phyloP scores from a whole-genome alignment of 164 flowering plant species.

The Berberis vulgaris region DNA sequence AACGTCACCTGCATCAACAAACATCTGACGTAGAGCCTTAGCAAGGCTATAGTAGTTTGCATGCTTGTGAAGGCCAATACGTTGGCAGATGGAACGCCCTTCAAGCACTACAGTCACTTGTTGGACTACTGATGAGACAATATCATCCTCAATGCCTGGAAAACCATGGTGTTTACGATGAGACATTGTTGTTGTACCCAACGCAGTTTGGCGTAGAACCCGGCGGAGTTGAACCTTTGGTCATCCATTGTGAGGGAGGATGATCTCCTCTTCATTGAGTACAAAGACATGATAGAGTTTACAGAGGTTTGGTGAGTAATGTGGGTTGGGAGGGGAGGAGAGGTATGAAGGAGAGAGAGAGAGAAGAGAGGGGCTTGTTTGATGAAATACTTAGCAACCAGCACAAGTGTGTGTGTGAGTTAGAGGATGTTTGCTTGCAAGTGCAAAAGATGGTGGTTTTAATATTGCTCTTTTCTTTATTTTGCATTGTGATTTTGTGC shows the following conservation, averaged over 20 bases:
- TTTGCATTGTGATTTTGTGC: neutral
- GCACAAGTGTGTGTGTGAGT: neutral
- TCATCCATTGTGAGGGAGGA: constrained; percentile 8
- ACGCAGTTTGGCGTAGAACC: constrained; percentile 8
- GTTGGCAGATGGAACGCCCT: constrained; percentile 81
- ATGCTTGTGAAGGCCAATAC: constrained; percentile 58
- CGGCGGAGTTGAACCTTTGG: constrained; percentile 5
- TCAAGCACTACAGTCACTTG: constrained; percentile 74
- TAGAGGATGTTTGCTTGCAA: constrained; percentile 11
- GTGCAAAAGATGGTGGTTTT: constrained; percentile 11
- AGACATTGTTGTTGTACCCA: constrained; percentile 8
- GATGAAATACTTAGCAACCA: constrained; percentile 1
- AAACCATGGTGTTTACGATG: constrained; percentile 14
- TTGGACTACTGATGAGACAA: constrained; percentile 38
- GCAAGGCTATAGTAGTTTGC: constrained; percentile 60
- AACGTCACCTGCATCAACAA: constrained; percentile 30
- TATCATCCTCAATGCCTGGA: constrained; percentile 29
- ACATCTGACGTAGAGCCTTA: constrained; percentile 58
- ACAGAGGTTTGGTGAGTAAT: constrained; percentile 26
- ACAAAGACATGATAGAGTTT: too few relatives aligned
- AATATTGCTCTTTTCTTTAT: neutral
- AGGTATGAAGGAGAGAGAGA: neutral
- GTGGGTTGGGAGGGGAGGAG: neutral
- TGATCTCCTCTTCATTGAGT: constrained; percentile 28
- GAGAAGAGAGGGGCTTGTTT: neutral